Evolutionary conservation across 148 eudicot genomes (phyloP).

Genomic region (Drosera capensis): DNA sequence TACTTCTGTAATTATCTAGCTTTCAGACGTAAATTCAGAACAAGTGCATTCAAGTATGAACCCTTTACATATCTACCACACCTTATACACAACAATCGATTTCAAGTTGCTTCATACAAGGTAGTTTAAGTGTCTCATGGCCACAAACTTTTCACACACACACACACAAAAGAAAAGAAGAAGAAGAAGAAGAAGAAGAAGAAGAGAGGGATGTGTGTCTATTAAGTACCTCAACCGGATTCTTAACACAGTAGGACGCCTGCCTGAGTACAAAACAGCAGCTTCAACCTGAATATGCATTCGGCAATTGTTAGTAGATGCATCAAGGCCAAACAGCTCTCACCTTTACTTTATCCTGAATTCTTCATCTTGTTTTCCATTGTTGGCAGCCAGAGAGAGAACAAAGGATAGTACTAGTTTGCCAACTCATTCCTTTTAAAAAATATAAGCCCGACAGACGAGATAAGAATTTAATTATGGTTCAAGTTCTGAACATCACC

Average conservation of each 20-base stretch:
- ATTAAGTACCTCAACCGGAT: constrained; percentile 62
- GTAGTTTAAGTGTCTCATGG: neutral
- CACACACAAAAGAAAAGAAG: neutral
- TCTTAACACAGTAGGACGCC: constrained; percentile 77
- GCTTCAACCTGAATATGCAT: constrained; percentile 67
- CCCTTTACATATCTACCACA: too few relatives aligned
- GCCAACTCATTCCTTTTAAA: too few relatives aligned
- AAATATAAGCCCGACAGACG: too few relatives aligned
- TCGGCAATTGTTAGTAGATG: neutral
- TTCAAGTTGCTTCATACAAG: neutral
- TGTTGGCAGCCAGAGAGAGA: too few relatives aligned
- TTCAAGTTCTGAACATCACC: too few relatives aligned
- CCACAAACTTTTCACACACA: neutral
- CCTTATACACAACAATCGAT: too few relatives aligned
- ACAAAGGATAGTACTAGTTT: too few relatives aligned
- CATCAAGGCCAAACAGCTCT: neutral
- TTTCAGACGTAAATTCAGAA: too few relatives aligned
- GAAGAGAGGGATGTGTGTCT: neutral
- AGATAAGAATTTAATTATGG: too few relatives aligned
- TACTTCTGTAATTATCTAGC: too few relatives aligned
- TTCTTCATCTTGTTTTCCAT: neutral
- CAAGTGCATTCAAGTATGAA: too few relatives aligned
- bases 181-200: neutral
- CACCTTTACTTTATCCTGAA: neutral
- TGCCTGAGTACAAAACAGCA: constrained; percentile 82